A percentile compares a stretch with the other conserved stretches of the same genome.
Conservation (phyloP, 192 early-diverging fungal genomes). For the Podila clonocystis region DNA sequence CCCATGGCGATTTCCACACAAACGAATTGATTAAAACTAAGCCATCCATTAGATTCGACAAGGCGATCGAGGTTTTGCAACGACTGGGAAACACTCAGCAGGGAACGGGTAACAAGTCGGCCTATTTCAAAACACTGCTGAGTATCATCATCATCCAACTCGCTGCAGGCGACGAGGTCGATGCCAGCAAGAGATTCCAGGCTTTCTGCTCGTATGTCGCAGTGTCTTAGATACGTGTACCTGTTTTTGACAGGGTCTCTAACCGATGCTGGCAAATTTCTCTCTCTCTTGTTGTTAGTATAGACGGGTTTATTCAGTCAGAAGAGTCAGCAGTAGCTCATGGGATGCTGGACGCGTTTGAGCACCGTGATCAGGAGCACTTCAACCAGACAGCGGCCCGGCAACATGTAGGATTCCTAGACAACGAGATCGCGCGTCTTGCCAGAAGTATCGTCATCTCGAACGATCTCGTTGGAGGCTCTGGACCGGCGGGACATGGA, state of each 20-base stretch:
- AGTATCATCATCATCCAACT: conserved; percentile 71
- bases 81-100: conserved; percentile 60
- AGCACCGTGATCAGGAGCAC: conserved; percentile 69
- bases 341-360: conserved; percentile 69
- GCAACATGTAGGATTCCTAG: conserved; percentile 69
- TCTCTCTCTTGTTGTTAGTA: neutral
- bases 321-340: conserved; percentile 72
- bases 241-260: neutral
- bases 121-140: conserved; percentile 70
- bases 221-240: neutral
- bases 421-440: conserved; percentile 69
- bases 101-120: conserved; percentile 63
- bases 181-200: conserved; percentile 70
- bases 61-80: conserved; percentile 67
- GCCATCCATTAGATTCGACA: conserved; percentile 58
- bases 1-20: neutral
- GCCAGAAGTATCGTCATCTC: conserved; percentile 52
- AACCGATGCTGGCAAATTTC: neutral
- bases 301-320: conserved; percentile 65
- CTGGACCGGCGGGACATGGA: conserved; percentile 5
- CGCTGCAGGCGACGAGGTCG: conserved; percentile 75
- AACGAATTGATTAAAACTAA: too few relatives aligned
- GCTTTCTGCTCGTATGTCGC: conserved; percentile 61
- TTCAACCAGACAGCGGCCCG: conserved; percentile 62
- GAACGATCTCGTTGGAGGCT: conserved; percentile 30